These are phyloP conservation scores for Scortechinia acanthostroma DNA, from an alignment of 2,329 filamentous ascomycete species.

Conservation along the genomic window DNA sequence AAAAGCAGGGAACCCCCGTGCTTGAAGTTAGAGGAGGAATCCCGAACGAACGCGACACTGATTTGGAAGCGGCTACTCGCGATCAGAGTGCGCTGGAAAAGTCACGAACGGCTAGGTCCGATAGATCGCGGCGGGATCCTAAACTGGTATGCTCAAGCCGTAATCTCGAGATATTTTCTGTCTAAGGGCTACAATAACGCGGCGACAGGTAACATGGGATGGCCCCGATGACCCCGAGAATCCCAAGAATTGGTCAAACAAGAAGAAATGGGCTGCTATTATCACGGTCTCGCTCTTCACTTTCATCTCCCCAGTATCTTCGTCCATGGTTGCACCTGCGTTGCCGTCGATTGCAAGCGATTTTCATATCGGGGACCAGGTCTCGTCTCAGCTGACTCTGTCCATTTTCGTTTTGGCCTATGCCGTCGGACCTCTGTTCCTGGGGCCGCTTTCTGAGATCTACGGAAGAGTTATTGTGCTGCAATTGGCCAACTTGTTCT, in stretches of 20 bases:
- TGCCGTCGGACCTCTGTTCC: conserved; percentile 39
- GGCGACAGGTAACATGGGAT: conserved; percentile 5
- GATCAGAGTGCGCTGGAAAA: no score
- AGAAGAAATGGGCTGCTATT: conserved; percentile 4
- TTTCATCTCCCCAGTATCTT: conserved; percentile 6
- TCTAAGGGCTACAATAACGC: no score
- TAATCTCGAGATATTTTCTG: no score
- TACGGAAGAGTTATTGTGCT: conserved; percentile 45
- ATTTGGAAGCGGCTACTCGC: no score
- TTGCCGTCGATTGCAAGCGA: conserved; percentile 23
- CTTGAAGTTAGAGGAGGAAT: no score
- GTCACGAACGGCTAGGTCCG: no score
- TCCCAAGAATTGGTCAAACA: conserved; percentile 4
- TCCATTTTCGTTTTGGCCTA: conserved; percentile 47
- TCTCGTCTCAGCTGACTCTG: conserved; percentile 32
- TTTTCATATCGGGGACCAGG: conserved; percentile 24
- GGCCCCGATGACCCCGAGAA: conserved; percentile 5
- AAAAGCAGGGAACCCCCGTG: no score
- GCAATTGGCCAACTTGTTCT: conserved; percentile 44
- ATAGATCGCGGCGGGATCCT: no score
- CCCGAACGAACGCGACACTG: no score
- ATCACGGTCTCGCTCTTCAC: conserved; percentile 5
- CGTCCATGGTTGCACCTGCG: conserved; percentile 5
- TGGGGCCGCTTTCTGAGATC: conserved; percentile 43
- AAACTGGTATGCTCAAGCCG: no score